Evolutionary conservation across 2,329 filamentous ascomycete species (phyloP), one percentile per base, ranked within the genome.

Genomic region (Fragosphaeria purpurea): DNA sequence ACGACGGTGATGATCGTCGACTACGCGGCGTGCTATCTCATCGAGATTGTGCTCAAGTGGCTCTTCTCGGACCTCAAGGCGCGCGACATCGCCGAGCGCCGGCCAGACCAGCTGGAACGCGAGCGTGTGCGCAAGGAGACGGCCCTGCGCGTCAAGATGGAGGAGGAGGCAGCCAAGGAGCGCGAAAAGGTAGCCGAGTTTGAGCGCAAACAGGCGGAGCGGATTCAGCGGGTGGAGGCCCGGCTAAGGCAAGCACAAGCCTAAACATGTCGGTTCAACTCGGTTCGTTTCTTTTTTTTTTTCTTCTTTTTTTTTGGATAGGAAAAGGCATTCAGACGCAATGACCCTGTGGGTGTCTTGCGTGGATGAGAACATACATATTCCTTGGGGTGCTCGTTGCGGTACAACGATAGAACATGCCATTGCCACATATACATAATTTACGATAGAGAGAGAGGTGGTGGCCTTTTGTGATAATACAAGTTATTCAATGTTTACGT

Each of bases 61-160:
- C 66, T 85, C 34, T 98, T 97, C 68, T 91, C 86, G 57, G 93
- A 98, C 67, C 95, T 88, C 71, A 83, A 82, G 57, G 88, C 93
- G 2, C 91, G 95, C 65, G 93, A 97, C 64, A 97, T 98, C 62
- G 91, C 93, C 2, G 74, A 86, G 48, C 78, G 93, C 56, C 75
- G 93, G 52, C 83, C 86, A 4, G 93, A 98, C 63, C 93, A 98
- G 75, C 70, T 95, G 9, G 79, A 82, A 64, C 74, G 83, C 42
- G 91, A 97, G 70, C 72, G 77, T 50, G 74, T 75, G 56, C 77
- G 90, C 58, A 86, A 85, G 65, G 73, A 74, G 51, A 74, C 74
- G 45, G 79, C 80, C 60, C 72, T 72, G 55, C 64, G 62, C 48
- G 60, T 67, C 59, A 73, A 73, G 66, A 67, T 70, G 12, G 66